These are phyloP conservation scores for Ophiocordyceps camponoti-rufipedis DNA, from an alignment of 2,329 filamentous ascomycete species.

Conservation along the genomic window DNA sequence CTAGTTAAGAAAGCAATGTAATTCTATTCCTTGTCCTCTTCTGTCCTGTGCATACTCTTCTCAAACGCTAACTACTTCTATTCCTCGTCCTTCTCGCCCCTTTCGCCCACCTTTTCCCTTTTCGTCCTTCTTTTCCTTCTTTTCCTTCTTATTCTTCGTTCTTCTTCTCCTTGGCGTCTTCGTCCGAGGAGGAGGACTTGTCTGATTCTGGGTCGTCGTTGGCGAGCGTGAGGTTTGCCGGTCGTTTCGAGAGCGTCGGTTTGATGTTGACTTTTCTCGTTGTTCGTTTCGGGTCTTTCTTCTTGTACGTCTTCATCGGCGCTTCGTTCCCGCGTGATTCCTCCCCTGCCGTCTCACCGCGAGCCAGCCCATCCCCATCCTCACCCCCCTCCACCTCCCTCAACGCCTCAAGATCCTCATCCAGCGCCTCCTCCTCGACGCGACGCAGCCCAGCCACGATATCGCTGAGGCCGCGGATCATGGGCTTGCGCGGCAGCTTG, in stretches of 20 bases:
- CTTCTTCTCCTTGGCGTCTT: too few relatives aligned
- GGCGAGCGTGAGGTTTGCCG: slow-evolving; percentile 11
- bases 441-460: slow-evolving; percentile 54
- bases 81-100: not conserved
- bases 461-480: slow-evolving; percentile 54
- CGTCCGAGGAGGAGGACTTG: too few relatives aligned
- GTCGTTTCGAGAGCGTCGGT: slow-evolving; percentile 30
- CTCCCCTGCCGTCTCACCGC: slow-evolving; percentile 14
- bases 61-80: too few relatives aligned
- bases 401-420: slow-evolving; percentile 58
- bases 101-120: too few relatives aligned
- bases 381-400: slow-evolving; percentile 46
- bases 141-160: too few relatives aligned
- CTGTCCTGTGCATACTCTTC: too few relatives aligned
- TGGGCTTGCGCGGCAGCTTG: slow-evolving; percentile 36
- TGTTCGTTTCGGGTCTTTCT: slow-evolving; percentile 68
- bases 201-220: slow-evolving; percentile 6
- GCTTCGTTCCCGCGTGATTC: slow-evolving; percentile 31
- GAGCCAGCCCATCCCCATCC: slow-evolving; percentile 3
- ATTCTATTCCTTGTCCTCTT: too few relatives aligned
- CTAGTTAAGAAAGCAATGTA: too few relatives aligned
- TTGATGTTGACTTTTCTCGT: slow-evolving; percentile 50
- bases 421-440: slow-evolving; percentile 49
- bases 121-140: too few relatives aligned
- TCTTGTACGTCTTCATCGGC: slow-evolving; percentile 52